phyloP scores from a whole-genome alignment of 768 basidiomycete genomes.

The Clavulina sp. region DNA sequence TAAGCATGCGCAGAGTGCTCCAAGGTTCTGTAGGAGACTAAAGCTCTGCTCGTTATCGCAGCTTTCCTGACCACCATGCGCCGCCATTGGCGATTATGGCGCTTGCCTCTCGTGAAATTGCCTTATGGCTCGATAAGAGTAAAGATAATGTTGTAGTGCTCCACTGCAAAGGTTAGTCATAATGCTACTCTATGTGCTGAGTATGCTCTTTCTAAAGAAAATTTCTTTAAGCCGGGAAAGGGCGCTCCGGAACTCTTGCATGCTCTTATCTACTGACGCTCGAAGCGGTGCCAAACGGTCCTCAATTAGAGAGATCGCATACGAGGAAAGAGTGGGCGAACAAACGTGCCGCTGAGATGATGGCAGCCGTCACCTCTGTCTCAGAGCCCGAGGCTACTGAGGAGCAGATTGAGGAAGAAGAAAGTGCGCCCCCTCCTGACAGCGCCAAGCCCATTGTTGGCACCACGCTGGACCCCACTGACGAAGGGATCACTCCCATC shows the following conservation, averaged over 20 bases:
- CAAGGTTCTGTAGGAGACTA: not conserved
- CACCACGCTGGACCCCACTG: no score
- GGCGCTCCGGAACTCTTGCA: slow-evolving; percentile 71
- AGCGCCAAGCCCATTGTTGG: no score
- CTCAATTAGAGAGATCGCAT: slow-evolving; percentile 30
- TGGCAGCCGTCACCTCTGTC: slow-evolving; percentile 19
- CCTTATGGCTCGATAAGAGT: slow-evolving; percentile 48
- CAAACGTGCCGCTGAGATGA: slow-evolving; percentile 30
- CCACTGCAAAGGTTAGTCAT: slow-evolving; percentile 60
- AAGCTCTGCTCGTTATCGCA: slow-evolving; percentile 14
- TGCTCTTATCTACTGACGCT: slow-evolving; percentile 63
- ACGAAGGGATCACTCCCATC: not conserved
- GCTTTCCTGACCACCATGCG: slow-evolving; percentile 22
- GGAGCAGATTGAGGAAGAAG: no score
- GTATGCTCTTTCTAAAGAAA: slow-evolving; percentile 6
- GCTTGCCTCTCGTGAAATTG: slow-evolving; percentile 56
- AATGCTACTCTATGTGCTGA: slow-evolving; percentile 10
- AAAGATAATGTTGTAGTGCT: slow-evolving; percentile 56
- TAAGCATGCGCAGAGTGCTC: slow-evolving; percentile 21
- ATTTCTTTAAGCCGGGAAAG: slow-evolving; percentile 46
- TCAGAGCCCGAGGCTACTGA: no score
- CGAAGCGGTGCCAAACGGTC: slow-evolving; percentile 29
- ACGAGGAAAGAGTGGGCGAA: slow-evolving; percentile 31
- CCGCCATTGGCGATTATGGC: slow-evolving; percentile 63
- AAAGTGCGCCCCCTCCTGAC: no score